Conservation (phyloP, 768 basidiomycete species). For the Russula griseocarnosa region DNA sequence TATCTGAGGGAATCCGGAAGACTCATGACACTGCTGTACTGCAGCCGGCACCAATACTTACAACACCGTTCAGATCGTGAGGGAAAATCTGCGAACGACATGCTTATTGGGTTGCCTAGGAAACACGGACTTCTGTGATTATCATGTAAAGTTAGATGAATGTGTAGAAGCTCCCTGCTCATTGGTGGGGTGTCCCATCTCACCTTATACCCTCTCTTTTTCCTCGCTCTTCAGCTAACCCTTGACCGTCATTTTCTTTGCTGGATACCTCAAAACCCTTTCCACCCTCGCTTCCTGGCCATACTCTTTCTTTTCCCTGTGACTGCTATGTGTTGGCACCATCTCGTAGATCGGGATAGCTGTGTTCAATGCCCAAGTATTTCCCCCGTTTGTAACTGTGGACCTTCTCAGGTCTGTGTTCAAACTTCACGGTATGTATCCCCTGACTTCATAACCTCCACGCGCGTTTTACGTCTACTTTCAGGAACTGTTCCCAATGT, state of each 20-base stretch:
- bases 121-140: neutral
- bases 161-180: too few species aligned
- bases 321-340: constrained; percentile 28
- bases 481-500: constrained; percentile 59
- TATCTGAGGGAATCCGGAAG: constrained; percentile 56
- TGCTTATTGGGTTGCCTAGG: constrained; percentile 56
- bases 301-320: constrained; percentile 21
- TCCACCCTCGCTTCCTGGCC: constrained; percentile 11
- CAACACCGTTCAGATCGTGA: neutral
- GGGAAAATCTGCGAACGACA: neutral
- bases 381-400: constrained; percentile 53
- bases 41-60: constrained; percentile 54
- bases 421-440: constrained; percentile 53
- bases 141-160: neutral
- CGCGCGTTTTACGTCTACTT: neutral
- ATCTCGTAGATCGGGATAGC: constrained; percentile 28
- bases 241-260: neutral
- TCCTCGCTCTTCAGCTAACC: neutral
- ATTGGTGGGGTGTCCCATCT: too few species aligned
- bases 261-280: neutral
- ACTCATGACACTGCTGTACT: constrained; percentile 53
- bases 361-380: constrained; percentile 46
- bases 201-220: neutral
- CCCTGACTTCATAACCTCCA: neutral
- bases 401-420: constrained; percentile 52